These are phyloP conservation scores for Trichoderma koningii DNA, from an alignment of 2,329 filamentous ascomycete species.

Conservation along the genomic window DNA sequence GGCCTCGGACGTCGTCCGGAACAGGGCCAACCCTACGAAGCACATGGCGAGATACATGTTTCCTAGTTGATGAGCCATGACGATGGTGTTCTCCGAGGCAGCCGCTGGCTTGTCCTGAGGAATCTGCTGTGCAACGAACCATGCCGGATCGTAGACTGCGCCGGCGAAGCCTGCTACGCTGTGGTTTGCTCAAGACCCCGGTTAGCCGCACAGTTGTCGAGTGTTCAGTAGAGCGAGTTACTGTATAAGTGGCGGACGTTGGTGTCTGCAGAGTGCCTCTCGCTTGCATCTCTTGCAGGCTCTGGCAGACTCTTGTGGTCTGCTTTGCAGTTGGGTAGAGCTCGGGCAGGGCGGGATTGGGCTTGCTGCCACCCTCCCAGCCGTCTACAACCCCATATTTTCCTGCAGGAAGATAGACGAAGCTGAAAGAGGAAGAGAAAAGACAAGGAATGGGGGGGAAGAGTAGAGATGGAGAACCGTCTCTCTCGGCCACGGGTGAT, in stretches of 20 bases:
- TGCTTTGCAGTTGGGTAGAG: not conserved
- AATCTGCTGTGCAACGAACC: slow-evolving; percentile 66
- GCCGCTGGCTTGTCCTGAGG: slow-evolving; percentile 42
- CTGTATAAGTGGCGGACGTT: too few relatives aligned
- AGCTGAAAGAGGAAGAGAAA: not conserved
- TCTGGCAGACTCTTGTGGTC: not conserved
- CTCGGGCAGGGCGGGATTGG: not conserved
- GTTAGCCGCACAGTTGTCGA: slow-evolving; percentile 15
- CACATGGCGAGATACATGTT: slow-evolving; percentile 69
- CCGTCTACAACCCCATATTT: not conserved
- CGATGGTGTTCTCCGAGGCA: slow-evolving; percentile 50
- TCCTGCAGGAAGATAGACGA: not conserved
- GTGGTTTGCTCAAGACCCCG: slow-evolving; percentile 4
- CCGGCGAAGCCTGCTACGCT: slow-evolving; percentile 63
- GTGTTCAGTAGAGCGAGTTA: too few relatives aligned
- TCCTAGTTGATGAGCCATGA: slow-evolving; percentile 68
- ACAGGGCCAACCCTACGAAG: slow-evolving; percentile 63
- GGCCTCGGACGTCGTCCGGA: slow-evolving; percentile 65
- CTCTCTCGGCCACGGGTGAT: not conserved
- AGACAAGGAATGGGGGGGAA: not conserved
- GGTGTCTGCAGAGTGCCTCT: not conserved
- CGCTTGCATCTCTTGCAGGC: not conserved
- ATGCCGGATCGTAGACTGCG: slow-evolving; percentile 57
- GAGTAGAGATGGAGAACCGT: not conserved
- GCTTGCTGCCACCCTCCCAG: slow-evolving; percentile 5